Conservation (phyloP, 495 filamentous ascomycete genomes). For the Talaromyces liani region DNA sequence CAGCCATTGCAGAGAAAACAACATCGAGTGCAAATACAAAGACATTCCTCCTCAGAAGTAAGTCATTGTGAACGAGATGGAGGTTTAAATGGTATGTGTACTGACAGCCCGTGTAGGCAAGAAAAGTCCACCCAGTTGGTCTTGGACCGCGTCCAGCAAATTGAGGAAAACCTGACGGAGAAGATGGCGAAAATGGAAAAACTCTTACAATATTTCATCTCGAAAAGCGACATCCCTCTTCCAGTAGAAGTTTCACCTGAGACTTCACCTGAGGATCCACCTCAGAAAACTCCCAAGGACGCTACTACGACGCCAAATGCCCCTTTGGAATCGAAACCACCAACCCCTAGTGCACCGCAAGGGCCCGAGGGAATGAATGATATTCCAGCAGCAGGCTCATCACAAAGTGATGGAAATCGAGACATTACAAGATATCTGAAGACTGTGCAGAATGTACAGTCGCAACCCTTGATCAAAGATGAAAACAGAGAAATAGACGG, state of each 20-base stretch:
- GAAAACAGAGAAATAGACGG: constrained; percentile 25
- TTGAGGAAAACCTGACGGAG: constrained; percentile 19
- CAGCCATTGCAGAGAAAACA: constrained; percentile 53
- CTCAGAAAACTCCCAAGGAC: constrained; percentile 8
- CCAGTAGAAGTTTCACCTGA: constrained; percentile 3
- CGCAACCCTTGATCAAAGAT: neutral
- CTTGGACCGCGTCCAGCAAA: constrained; percentile 23
- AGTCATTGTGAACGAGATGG: constrained; percentile 10
- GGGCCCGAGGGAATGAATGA: too few species aligned
- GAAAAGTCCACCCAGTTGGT: constrained; percentile 34
- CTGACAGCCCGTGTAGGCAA: constrained; percentile 19
- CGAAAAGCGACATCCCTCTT: neutral
- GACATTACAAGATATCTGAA: too few species aligned
- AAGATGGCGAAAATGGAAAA: neutral
- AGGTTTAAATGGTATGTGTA: neutral
- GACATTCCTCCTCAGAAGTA: constrained; percentile 55
- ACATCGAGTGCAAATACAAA: constrained; percentile 48
- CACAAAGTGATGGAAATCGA: too few species aligned
- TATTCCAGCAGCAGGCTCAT: too few species aligned
- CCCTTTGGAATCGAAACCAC: neutral
- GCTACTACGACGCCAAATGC: neutral
- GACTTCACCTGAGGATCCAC: constrained; percentile 3
- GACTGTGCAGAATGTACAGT: neutral
- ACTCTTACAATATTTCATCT: neutral
- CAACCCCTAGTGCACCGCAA: neutral